A percentile compares a stretch with the other conserved stretches of the same genome.
These are phyloP conservation scores for Cladosporium sp. DNA, from an alignment of 2,329 filamentous ascomycete species.

Conservation along the genomic window DNA sequence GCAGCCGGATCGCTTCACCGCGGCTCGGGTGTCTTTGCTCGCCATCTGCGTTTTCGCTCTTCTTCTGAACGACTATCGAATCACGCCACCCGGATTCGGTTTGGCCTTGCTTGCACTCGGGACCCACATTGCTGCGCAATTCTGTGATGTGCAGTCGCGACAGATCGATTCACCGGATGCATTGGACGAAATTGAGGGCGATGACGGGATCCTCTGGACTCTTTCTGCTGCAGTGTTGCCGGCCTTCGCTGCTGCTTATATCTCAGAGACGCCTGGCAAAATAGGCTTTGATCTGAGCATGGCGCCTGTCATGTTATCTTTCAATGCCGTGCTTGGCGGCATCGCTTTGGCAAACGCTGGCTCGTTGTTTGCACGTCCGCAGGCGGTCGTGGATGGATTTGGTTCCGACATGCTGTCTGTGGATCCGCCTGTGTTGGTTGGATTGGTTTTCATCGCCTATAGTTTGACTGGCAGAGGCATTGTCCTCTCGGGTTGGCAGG, in stretches of 20 bases:
- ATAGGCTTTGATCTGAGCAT: slow-evolving; percentile 4
- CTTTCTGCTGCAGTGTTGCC: neutral
- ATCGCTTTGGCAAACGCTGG: slow-evolving; percentile 1
- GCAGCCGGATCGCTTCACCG: slow-evolving; percentile 1
- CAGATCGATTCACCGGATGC: neutral
- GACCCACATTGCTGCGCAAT: slow-evolving; percentile 9
- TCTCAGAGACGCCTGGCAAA: neutral
- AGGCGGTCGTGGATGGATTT: neutral
- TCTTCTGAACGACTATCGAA: slow-evolving; percentile 12
- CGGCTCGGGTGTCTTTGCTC: slow-evolving; percentile 4
- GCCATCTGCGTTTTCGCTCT: slow-evolving; percentile 9
- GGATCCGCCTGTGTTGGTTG: slow-evolving; percentile 1
- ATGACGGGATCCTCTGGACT: neutral
- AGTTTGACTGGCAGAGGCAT: neutral
- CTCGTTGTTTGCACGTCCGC: slow-evolving; percentile 4
- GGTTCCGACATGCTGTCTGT: neutral
- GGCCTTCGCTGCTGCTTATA: neutral
- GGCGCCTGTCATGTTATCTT: neutral
- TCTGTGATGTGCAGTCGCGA: neutral
- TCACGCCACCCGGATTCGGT: slow-evolving; percentile 9
- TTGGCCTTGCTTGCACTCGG: slow-evolving; percentile 5
- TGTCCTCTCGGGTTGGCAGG: slow-evolving; percentile 6
- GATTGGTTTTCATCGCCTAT: neutral
- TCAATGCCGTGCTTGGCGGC: slow-evolving; percentile 5
- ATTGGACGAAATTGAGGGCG: neutral